These are phyloP conservation scores for Luffa aegyptiaca DNA, from an alignment of 306 rosid species.

Conservation along the genomic window DNA sequence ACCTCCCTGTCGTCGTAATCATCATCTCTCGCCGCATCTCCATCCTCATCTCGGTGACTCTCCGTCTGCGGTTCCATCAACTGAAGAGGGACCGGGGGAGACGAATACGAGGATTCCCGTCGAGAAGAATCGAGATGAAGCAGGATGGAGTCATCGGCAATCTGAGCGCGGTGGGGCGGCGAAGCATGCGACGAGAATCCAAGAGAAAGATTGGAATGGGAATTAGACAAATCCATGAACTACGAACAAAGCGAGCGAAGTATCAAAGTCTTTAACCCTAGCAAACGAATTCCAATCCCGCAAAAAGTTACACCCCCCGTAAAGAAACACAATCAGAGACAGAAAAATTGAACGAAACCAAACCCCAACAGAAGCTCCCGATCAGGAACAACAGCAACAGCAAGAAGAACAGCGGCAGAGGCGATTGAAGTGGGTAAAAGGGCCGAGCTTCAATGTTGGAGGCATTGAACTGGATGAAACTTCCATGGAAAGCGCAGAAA, in stretches of 20 bases:
- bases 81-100: slow-evolving; percentile 57
- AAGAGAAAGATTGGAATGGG: slow-evolving; percentile 51
- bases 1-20: slow-evolving; percentile 49
- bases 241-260: not conserved
- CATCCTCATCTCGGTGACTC: slow-evolving; percentile 18
- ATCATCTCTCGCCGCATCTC: slow-evolving; percentile 14
- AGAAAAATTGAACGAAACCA: not conserved
- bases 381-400: slow-evolving; percentile 1
- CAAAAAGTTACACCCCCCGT: not conserved
- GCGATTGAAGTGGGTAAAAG: slow-evolving; percentile 7
- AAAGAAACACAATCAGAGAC: not conserved
- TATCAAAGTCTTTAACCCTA: not conserved
- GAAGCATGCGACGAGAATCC: slow-evolving; percentile 54
- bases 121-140: slow-evolving; percentile 57
- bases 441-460: not conserved
- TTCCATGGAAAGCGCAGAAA: slow-evolving; percentile 15
- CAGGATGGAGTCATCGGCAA: slow-evolving; percentile 53
- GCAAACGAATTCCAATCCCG: not conserved
- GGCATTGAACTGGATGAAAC: not conserved
- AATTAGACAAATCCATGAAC: slow-evolving; percentile 51
- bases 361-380: not conserved
- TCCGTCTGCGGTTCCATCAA: slow-evolving; percentile 52
- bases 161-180: slow-evolving; percentile 38
- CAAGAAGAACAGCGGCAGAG: slow-evolving; percentile 8
- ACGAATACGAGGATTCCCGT: slow-evolving; percentile 35